Conservation (phyloP, 2,329 filamentous ascomycete genomes). For the Periconia macrospinosa region DNA sequence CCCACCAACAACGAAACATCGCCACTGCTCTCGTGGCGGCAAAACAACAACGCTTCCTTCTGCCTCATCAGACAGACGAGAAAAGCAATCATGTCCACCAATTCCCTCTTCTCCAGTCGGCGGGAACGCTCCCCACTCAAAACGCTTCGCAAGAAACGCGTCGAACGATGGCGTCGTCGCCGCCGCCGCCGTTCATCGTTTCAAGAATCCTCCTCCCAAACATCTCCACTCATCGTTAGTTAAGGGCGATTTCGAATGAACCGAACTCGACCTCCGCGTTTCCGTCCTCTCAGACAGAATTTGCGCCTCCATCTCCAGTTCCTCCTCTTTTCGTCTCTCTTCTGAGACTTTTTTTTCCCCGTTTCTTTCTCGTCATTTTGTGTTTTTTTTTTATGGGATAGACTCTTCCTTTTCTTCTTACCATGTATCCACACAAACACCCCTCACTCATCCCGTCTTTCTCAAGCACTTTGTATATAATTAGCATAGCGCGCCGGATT, state of each 20-base stretch:
- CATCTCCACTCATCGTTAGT: no score
- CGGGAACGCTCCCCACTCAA: constrained; percentile 10
- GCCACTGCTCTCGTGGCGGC: background rate
- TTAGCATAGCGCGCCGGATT: constrained; percentile 15
- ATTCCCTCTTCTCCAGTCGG: background rate
- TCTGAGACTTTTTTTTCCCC: no score
- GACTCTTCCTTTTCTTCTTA: constrained; percentile 5
- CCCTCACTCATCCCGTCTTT: background rate
- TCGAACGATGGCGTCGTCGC: constrained; percentile 28
- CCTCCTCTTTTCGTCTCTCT: no score
- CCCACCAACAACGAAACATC: constrained; percentile 9
- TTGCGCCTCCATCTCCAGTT: no score
- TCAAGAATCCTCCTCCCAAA: no score
- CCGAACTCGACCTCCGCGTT: no score
- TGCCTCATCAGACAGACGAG: background rate
- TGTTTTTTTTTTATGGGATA: constrained; percentile 2
- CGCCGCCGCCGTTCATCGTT: background rate
- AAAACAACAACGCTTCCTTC: no score
- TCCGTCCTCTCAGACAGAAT: no score
- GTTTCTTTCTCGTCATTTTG: no score
- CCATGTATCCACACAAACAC: background rate
- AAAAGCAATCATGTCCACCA: background rate
- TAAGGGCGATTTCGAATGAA: no score
- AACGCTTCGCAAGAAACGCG: constrained; percentile 28
- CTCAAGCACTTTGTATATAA: background rate